phyloP scores from a whole-genome alignment of 495 filamentous ascomycete genomes.

The Glutinoglossum americanum region DNA sequence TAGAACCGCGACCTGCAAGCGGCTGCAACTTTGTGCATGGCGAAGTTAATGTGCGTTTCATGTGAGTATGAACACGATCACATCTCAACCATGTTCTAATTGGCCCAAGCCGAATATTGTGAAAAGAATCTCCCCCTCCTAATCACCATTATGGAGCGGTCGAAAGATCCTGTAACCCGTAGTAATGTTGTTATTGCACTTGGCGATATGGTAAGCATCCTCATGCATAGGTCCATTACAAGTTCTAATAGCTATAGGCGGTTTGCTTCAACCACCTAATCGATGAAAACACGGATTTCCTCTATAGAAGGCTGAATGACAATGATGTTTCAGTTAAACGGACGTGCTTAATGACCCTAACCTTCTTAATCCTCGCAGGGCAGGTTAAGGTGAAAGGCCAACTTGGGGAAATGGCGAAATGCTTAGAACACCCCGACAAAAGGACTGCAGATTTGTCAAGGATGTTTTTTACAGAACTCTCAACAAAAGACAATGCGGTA shows the following conservation, averaged over 20 bases:
- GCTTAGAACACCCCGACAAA: constrained; percentile 84
- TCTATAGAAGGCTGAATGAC: constrained; percentile 85
- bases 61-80: constrained; percentile 9
- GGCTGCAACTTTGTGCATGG: constrained; percentile 85
- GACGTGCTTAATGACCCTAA: constrained; percentile 95
- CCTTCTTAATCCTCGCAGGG: constrained; percentile 88
- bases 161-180: constrained; percentile 67
- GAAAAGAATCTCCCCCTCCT: constrained; percentile 81
- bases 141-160: constrained; percentile 94
- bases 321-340: constrained; percentile 76
- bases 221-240: neutral
- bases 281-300: constrained; percentile 95
- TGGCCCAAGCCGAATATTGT: constrained; percentile 54
- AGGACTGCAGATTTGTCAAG: constrained; percentile 76
- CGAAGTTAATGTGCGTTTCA: constrained; percentile 93
- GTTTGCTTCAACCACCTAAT: constrained; percentile 99
- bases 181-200: constrained; percentile 93
- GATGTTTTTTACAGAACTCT: constrained; percentile 97
- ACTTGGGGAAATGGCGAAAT: constrained; percentile 97
- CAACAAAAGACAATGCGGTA: constrained; percentile 94
- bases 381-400: constrained; percentile 99
- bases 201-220: constrained; percentile 56
- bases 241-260: constrained; percentile 12
- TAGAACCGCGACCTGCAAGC: constrained; percentile 61
- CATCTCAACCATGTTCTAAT: constrained; percentile 5